Conservation (phyloP, 495 filamentous ascomycete species). For the Talaromyces wortmannii region DNA sequence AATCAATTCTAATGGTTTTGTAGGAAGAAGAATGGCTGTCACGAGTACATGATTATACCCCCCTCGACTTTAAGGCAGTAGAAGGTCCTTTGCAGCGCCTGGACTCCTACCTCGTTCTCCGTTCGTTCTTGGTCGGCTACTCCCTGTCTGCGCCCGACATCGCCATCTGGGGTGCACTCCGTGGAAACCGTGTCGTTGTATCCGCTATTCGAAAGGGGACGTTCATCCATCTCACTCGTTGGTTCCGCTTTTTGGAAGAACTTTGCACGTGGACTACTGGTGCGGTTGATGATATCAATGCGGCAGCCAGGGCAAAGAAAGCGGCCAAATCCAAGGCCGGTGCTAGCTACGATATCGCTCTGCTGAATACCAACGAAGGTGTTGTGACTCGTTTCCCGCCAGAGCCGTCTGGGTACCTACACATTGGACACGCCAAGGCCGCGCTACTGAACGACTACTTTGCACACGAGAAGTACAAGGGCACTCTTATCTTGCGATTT, state of each 20-base stretch:
- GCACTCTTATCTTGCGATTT: conserved; percentile 70
- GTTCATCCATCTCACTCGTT: conserved; percentile 73
- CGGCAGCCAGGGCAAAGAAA: conserved; percentile 55
- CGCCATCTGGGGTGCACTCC: conserved; percentile 77
- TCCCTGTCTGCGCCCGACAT: conserved; percentile 70
- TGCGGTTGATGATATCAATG: conserved; percentile 53
- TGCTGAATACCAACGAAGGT: conserved; percentile 82
- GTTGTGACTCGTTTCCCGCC: conserved; percentile 93
- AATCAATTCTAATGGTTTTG: not conserved
- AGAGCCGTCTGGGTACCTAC: conserved; percentile 92
- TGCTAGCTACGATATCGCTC: conserved; percentile 82
- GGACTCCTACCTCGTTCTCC: conserved; percentile 78
- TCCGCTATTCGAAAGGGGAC: conserved; percentile 72
- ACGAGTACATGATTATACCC: conserved; percentile 42
- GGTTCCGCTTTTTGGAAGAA: conserved; percentile 85
- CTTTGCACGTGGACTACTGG: conserved; percentile 54
- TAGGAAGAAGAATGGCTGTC: conserved; percentile 53
- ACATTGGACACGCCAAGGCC: conserved; percentile 92
- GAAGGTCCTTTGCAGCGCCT: conserved; percentile 70
- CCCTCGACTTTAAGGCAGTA: conserved; percentile 70
- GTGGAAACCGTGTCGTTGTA: conserved; percentile 77
- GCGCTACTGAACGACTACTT: conserved; percentile 92
- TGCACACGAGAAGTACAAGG: conserved; percentile 80
- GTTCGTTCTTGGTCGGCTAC: conserved; percentile 83
- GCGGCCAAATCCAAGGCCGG: conserved; percentile 73